phyloP scores from a whole-genome alignment of 176 grass and related monocot species.

The Coix lacrymajobi region DNA sequence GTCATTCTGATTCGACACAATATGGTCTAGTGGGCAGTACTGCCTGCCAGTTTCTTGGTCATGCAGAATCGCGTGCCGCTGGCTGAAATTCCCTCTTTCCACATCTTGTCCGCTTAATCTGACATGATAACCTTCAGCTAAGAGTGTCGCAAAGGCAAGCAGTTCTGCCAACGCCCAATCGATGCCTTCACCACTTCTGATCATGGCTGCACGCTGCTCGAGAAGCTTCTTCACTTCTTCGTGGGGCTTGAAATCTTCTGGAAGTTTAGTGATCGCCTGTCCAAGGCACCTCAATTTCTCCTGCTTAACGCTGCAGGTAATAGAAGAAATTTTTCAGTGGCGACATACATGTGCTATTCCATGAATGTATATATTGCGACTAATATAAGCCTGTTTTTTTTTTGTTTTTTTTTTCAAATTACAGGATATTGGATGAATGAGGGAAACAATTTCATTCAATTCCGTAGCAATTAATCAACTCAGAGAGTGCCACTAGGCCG shows the following conservation, averaged over 20 bases:
- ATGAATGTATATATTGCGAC: too few relatives aligned
- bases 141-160: conserved; percentile 82
- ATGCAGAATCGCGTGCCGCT: conserved; percentile 78
- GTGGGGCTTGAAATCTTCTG: conserved; percentile 90
- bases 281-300: conserved; percentile 83
- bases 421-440: too few relatives aligned
- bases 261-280: conserved; percentile 68
- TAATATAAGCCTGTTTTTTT: too few relatives aligned
- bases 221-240: conserved; percentile 90
- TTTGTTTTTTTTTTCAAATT: too few relatives aligned
- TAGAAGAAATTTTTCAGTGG: too few relatives aligned
- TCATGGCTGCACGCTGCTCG: conserved; percentile 71
- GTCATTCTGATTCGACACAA: conserved; percentile 47
- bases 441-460: too few relatives aligned
- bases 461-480: not conserved
- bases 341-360: too few relatives aligned
- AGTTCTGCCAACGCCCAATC: conserved; percentile 90
- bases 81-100: conserved; percentile 93
- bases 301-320: conserved; percentile 66
- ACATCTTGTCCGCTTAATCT: conserved; percentile 93
- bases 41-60: conserved; percentile 70
- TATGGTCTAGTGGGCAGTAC: conserved; percentile 63
- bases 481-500: not conserved
- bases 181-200: conserved; percentile 76
- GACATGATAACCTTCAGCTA: conserved; percentile 90